phyloP scores from a whole-genome alignment of 2,329 filamentous ascomycete genomes.

The Aspergillus viridinutans region DNA sequence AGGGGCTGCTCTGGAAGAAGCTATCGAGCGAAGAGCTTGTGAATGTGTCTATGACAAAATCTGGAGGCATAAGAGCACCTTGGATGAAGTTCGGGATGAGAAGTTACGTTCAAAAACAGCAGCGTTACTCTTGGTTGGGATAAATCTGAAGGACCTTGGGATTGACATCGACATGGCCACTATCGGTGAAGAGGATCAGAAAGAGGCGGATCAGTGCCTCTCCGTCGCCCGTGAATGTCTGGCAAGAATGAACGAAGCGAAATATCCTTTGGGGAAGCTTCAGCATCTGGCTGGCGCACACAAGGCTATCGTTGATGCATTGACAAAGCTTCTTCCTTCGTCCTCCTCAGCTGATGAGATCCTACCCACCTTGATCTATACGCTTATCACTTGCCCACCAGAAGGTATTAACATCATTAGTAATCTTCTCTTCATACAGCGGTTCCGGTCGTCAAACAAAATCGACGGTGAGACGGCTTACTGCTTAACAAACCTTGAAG shows the following conservation, averaged over 20 bases:
- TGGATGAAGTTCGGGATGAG: conserved; percentile 92
- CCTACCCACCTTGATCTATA: conserved; percentile 93
- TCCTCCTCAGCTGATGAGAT: conserved; percentile 94
- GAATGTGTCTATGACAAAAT: conserved; percentile 83
- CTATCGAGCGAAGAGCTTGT: conserved; percentile 79
- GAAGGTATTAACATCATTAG: conserved; percentile 86
- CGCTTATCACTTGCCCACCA: conserved; percentile 83
- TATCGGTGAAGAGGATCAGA: conserved; percentile 55
- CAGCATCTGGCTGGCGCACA: conserved; percentile 84
- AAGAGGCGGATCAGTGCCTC: conserved; percentile 69
- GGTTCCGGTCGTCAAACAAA: conserved; percentile 80
- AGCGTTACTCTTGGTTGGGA: conserved; percentile 83
- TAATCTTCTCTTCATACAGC: conserved; percentile 90
- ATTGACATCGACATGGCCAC: conserved; percentile 61
- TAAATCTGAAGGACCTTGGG: conserved; percentile 79
- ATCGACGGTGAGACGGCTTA: conserved; percentile 93
- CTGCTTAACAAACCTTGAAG: conserved; percentile 92
- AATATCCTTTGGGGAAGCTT: conserved; percentile 86
- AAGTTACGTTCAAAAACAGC: conserved; percentile 93
- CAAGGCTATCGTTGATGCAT: conserved; percentile 88
- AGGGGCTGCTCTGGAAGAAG: conserved; percentile 74
- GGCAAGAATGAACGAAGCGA: conserved; percentile 76
- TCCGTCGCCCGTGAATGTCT: conserved; percentile 68
- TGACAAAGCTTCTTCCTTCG: conserved; percentile 62
- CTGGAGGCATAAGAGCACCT: conserved; percentile 84